Evolutionary conservation across 225 moss, liverwort and hornwort genomes (phyloP), one percentile per base, ranked within the genome.

Genomic region (Straminergon stramineum): DNA sequence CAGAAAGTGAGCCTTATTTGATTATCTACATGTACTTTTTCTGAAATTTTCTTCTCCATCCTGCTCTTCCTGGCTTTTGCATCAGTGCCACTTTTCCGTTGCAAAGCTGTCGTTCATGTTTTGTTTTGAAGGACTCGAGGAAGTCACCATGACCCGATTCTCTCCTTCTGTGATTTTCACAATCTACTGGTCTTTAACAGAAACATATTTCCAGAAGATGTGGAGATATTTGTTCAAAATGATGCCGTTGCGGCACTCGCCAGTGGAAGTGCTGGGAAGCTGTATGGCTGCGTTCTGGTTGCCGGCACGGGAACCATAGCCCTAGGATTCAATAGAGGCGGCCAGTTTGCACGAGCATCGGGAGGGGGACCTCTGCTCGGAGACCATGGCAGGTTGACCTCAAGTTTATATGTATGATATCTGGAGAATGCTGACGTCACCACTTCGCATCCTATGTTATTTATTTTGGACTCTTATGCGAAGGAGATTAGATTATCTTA

Each of bases 281-380:
- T 93, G 71, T 94, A 93, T 90, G 97, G 97, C 75, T 99, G 97
- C 93, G 97, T 97, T 81, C 92, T 99, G 67, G 95, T 99, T 87
- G 96, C 96, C 31, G 97, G 97, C 48, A 97, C 99, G 85, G 97
- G 96, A 88, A 92, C 97, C 56, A 96, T 97, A 86, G 97, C 97
- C 53, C 90, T 97, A 69, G 97, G 97, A 75, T 96, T 97, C 43
- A 94, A 89, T 81, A 92, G 94, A 91, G 94, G 91, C 51, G 95
- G 95, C 66, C 95, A 95, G 90, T 86, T 93, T 85, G 94, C 96
- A 76, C 90, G 97, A 87, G 96, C 99, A 91, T 92, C 96, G 61
- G 97, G 97, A 87, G 91, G 90, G 70, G 97, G 99, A 86, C 96
- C 97, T 73, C 85, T 94, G 82, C 97, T 99, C 81, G 99, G 99